These are phyloP conservation scores for Platanthera zijinensis DNA, from an alignment of 106 monocot species.

Conservation along the genomic window DNA sequence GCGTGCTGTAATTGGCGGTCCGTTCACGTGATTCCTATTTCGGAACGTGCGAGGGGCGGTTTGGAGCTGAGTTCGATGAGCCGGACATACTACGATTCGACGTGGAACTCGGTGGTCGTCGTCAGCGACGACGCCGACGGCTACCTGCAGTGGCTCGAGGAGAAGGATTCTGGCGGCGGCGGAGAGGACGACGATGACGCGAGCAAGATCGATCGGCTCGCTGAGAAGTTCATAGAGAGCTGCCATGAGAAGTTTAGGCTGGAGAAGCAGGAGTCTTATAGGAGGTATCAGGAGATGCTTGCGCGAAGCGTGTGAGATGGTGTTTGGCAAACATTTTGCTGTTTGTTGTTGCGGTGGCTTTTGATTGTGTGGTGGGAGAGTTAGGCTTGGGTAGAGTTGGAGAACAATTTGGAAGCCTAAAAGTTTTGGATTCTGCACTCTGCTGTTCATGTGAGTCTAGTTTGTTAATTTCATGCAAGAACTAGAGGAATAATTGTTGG, in stretches of 20 bases:
- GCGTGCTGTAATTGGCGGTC: constrained; percentile 28
- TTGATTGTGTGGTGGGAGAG: not conserved
- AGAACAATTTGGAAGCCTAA: not conserved
- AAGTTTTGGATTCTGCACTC: not conserved
- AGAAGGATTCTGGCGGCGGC: constrained; percentile 11
- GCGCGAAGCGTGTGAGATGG: constrained; percentile 50
- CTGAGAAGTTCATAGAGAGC: constrained; percentile 72
- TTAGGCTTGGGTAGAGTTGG: not conserved
- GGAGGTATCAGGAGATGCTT: constrained; percentile 90
- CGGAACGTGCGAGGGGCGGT: constrained; percentile 18
- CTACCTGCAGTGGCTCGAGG: constrained; percentile 65
- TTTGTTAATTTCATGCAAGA: too few species aligned
- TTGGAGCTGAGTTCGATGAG: not conserved
- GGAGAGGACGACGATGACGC: constrained; percentile 10
- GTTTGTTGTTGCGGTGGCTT: not conserved
- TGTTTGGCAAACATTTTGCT: not conserved
- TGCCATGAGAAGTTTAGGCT: constrained; percentile 87
- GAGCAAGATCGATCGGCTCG: constrained; percentile 59
- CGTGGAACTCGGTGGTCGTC: constrained; percentile 50
- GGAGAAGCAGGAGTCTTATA: constrained; percentile 89
- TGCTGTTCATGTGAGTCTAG: too few species aligned
- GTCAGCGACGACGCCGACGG: constrained; percentile 13
- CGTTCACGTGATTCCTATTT: constrained; percentile 36
- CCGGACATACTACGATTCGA: constrained; percentile 28
- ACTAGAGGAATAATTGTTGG: too few species aligned